phyloP scores from a whole-genome alignment of 495 filamentous ascomycete species.

The Penicillium turbatum region DNA sequence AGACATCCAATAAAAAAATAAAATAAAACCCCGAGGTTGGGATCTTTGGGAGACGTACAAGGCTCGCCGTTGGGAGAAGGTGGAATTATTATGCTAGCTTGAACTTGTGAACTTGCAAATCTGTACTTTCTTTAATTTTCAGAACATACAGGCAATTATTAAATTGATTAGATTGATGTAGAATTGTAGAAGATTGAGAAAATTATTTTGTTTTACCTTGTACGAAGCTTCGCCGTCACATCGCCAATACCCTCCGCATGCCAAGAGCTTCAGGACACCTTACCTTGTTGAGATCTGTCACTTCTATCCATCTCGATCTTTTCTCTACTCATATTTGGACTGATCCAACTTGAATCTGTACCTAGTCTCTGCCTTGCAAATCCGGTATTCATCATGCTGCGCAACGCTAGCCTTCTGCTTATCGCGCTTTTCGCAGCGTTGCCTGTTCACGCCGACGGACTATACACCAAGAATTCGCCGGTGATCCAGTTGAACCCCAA shows the following conservation, averaged over 20 bases:
- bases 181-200: too few relatives aligned
- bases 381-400: constrained; percentile 11
- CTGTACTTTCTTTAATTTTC: neutral
- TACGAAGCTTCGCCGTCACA: too few relatives aligned
- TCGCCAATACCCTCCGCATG: constrained; percentile 26
- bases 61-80: neutral
- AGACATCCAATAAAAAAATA: neutral
- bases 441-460: constrained; percentile 58
- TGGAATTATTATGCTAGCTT: neutral
- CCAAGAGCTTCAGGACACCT: constrained; percentile 51
- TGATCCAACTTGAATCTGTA: neutral
- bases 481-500: constrained; percentile 84
- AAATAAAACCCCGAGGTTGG: neutral
- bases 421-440: constrained; percentile 55
- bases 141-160: neutral
- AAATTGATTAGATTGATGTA: too few relatives aligned
- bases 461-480: constrained; percentile 84
- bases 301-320: neutral
- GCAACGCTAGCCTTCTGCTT: constrained; percentile 34
- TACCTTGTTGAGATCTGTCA: constrained; percentile 24
- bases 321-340: constrained; percentile 7
- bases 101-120: too few relatives aligned
- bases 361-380: neutral
- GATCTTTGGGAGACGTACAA: neutral
- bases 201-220: too few relatives aligned